Percentiles rank a stretch among this genome's conserved stretches.
These are phyloP conservation scores for Torulaspora franciscae DNA, from an alignment of 805 yeast genomes.

Conservation along the genomic window DNA sequence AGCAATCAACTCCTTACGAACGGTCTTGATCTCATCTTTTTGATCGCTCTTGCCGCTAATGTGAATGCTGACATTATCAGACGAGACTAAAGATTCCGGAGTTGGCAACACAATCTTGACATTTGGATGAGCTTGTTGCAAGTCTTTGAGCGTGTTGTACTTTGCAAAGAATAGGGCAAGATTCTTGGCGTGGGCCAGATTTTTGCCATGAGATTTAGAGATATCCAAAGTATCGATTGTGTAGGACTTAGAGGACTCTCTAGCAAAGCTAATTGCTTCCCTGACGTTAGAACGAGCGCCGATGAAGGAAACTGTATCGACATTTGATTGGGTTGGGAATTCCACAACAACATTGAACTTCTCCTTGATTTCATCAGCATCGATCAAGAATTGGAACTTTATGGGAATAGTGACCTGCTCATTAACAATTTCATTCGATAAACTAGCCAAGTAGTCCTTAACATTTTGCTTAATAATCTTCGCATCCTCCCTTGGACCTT, in stretches of 20 bases:
- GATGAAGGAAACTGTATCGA: slow-evolving; percentile 51
- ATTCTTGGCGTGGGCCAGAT: slow-evolving; percentile 67
- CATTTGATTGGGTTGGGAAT: slow-evolving; percentile 45
- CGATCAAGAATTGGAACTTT: slow-evolving; percentile 63
- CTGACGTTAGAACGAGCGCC: slow-evolving; percentile 59
- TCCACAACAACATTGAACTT: slow-evolving; percentile 54
- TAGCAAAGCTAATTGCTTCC: slow-evolving; percentile 59
- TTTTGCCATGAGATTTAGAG: slow-evolving; percentile 83
- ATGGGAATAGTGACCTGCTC: slow-evolving; percentile 63
- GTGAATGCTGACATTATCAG: slow-evolving; percentile 51
- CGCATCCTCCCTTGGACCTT: slow-evolving; percentile 70
- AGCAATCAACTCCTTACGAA: slow-evolving; percentile 68
- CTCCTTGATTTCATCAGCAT: slow-evolving; percentile 48
- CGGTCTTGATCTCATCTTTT: slow-evolving; percentile 49
- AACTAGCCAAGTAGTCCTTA: slow-evolving; percentile 40
- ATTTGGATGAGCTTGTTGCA: slow-evolving; percentile 39
- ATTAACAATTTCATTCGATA: slow-evolving; percentile 44
- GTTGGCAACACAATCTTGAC: slow-evolving; percentile 48
- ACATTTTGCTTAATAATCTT: slow-evolving; percentile 51
- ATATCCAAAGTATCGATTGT: slow-evolving; percentile 69
- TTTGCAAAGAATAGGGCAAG: slow-evolving; percentile 62
- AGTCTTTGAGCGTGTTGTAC: slow-evolving; percentile 43
- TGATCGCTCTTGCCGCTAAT: slow-evolving; percentile 51
- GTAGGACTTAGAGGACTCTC: slow-evolving; percentile 53
- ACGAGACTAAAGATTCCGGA: slow-evolving; percentile 41